Conservation (phyloP, 768 basidiomycete genomes). For the Thelephora aurantiotincta region DNA sequence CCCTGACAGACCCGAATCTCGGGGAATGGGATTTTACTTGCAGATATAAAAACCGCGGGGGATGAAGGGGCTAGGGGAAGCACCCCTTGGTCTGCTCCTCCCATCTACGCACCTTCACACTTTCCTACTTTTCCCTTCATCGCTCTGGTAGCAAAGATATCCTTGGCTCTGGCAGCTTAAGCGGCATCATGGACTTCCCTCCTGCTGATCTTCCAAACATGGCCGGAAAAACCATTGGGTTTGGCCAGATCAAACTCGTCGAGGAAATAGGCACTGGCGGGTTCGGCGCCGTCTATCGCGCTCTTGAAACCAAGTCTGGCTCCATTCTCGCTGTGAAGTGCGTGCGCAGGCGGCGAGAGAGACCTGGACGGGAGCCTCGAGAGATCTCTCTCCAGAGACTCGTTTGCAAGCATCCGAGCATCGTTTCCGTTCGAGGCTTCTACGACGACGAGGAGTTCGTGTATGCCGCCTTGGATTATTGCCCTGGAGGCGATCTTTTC, state of each 20-base stretch:
- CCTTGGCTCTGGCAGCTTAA: neutral
- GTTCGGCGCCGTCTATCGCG: conserved; percentile 14
- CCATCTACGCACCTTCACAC: neutral
- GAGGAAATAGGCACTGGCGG: conserved; percentile 13
- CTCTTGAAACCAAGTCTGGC: conserved; percentile 6
- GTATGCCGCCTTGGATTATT: conserved; percentile 15
- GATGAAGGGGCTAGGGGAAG: too few species aligned
- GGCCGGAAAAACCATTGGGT: conserved; percentile 5
- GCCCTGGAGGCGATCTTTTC: conserved; percentile 26
- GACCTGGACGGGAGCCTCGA: neutral
- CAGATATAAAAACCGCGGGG: too few species aligned
- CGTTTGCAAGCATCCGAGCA: conserved; percentile 2
- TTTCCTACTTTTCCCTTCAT: neutral
- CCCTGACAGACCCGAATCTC: too few species aligned
- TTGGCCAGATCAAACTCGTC: conserved; percentile 11
- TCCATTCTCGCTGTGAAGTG: conserved; percentile 14
- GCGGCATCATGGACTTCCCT: neutral
- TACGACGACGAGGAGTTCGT: conserved; percentile 4
- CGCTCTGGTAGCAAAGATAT: neutral
- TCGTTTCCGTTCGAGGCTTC: conserved; percentile 5
- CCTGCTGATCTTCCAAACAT: neutral
- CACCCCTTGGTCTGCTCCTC: too few species aligned
- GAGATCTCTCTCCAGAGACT: conserved; percentile 4
- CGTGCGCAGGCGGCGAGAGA: conserved; percentile 8
- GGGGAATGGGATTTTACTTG: too few species aligned